Percentiles rank a stretch among this genome's conserved stretches.
These are phyloP conservation scores for Tympanopsis confertula DNA, from an alignment of 2,329 filamentous ascomycete species.

Conservation along the genomic window DNA sequence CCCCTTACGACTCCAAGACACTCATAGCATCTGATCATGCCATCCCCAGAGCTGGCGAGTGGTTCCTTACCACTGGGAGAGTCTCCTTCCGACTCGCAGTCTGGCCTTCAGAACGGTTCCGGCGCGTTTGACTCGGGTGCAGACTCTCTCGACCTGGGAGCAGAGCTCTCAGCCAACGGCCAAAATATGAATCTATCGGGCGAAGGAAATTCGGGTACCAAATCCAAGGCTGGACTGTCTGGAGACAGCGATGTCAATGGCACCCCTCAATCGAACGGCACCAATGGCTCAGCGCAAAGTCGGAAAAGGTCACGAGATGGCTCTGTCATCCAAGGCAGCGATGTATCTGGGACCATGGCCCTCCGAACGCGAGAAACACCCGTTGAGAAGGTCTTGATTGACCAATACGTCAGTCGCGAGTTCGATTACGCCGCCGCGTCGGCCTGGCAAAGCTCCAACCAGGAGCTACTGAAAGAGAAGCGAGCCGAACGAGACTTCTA, in stretches of 20 bases:
- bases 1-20: too few relatives aligned
- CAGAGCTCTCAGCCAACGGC: too few relatives aligned
- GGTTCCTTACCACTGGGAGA: too few relatives aligned
- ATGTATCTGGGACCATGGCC: conserved; percentile 12
- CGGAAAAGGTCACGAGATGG: conserved; percentile 49
- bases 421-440: conserved; percentile 40
- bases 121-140: too few relatives aligned
- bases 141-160: too few relatives aligned
- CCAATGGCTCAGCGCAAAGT: conserved; percentile 34
- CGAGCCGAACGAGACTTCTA: conserved; percentile 62
- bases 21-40: too few relatives aligned
- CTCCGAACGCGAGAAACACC: conserved; percentile 25
- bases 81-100: too few relatives aligned
- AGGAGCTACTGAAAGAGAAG: conserved; percentile 48
- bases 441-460: conserved; percentile 36
- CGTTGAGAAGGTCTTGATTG: conserved; percentile 37
- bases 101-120: too few relatives aligned
- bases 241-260: conserved; percentile 15
- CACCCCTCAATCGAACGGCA: conserved; percentile 16
- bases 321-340: conserved; percentile 32
- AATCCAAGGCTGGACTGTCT: too few relatives aligned
- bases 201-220: too few relatives aligned
- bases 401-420: conserved; percentile 41
- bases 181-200: too few relatives aligned
- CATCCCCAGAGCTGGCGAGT: too few relatives aligned